Base-by-base conservation (phyloP, 2,329 filamentous ascomycete species). In the Xylaria arbuscula region DNA sequence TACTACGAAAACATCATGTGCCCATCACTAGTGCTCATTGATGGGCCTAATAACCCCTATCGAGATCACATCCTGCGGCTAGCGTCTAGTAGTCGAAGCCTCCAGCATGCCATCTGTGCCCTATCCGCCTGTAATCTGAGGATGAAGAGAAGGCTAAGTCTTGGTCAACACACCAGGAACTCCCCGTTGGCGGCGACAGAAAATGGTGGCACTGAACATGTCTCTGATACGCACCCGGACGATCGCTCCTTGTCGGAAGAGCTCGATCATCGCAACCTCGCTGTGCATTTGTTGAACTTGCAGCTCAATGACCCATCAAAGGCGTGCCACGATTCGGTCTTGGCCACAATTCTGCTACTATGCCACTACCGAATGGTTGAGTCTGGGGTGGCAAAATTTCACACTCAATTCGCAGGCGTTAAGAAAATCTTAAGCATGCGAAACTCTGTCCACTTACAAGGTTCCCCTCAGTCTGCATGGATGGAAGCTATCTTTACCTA, bases 351-450 rank as follows among this genome's bases (percentile, higher is more conserved):
- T 42, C 86, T 98, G 47, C 87, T 98, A 9, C 85, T 98, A 3
- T 97, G 94, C 78, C 90, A 98, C 69, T 97, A 97, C 79, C 92
- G 97, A 73, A 94, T 97, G 82, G 96, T 93, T 70, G 94, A 98
- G 80, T 96, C 93, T 0, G 95, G 95, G 2, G 91, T 98, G 73
- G 93, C 93, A 22, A 95, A 95, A 76, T 98, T 98, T 81, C 93
- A 94, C 73, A 96, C 93, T 0, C 95, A 98, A 78, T 94, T 98
- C 75, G 93, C 93, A 0, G 94, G 95, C 0, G 94, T 98, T 47
- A 94, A 94, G 81, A 97, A 97, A 83, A 89, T 98, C 38, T 86
- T 98, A 11, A 88, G 90, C 3, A 88, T 97, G 82, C 88, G 94
- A 67, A 88, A 91, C 72, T 78, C 81, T 3, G 83, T 83, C 24